Percentiles rank a stretch among this genome's conserved stretches.
These are phyloP conservation scores for Tricholoma matsutake DNA, from an alignment of 768 basidiomycete species.

Conservation along the genomic window DNA sequence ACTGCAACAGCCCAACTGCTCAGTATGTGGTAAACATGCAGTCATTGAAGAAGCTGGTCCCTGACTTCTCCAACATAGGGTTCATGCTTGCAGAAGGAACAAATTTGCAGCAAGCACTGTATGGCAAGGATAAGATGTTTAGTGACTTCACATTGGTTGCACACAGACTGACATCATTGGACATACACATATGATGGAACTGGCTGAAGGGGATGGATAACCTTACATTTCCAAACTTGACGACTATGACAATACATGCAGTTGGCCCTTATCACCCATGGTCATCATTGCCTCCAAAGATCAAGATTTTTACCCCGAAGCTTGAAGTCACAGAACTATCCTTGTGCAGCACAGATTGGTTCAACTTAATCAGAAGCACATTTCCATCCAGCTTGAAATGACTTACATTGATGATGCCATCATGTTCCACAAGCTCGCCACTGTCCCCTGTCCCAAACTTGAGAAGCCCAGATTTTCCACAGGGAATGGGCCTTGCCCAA, in stretches of 20 bases:
- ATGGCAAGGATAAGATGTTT: neutral
- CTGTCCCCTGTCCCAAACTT: neutral
- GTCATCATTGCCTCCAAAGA: neutral
- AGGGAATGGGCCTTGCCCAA: neutral
- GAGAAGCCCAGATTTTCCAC: neutral
- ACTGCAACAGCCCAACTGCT: neutral
- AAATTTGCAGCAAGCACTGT: neutral
- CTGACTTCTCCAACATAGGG: neutral
- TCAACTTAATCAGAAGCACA: neutral
- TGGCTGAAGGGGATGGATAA: neutral
- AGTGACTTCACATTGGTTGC: neutral
- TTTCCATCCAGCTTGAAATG: neutral
- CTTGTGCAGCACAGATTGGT: neutral
- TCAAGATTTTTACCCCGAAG: neutral
- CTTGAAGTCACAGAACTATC: neutral
- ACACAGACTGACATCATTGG: neutral
- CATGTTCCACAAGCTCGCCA: no score
- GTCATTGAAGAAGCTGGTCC: neutral
- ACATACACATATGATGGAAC: neutral
- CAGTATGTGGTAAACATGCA: neutral
- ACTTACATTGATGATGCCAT: neutral
- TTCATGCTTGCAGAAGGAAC: neutral
- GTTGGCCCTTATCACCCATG: neutral
- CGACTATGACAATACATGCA: neutral
- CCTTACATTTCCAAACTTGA: neutral